phyloP scores from a whole-genome alignment of 768 basidiomycete species.

The Lactarius akahatsu region DNA sequence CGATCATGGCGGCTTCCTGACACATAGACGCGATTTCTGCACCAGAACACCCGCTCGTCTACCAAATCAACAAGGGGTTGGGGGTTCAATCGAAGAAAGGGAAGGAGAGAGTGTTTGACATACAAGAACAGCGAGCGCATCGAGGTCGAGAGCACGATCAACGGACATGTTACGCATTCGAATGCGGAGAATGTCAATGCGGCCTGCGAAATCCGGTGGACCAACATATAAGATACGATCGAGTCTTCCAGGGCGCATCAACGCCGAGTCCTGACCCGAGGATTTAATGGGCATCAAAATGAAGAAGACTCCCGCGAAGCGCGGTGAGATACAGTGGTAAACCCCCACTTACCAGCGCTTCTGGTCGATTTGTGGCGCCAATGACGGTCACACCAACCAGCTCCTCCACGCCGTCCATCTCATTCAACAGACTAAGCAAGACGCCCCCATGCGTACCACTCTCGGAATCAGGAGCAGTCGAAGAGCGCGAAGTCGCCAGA shows the following conservation, averaged over 20 bases:
- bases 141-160: constrained; percentile 63
- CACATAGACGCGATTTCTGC: constrained; percentile 91
- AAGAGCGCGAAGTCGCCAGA: constrained; percentile 72
- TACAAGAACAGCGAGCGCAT: constrained; percentile 69
- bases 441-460: constrained; percentile 78
- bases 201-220: constrained; percentile 76
- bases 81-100: constrained; percentile 8
- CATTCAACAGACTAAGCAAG: constrained; percentile 88
- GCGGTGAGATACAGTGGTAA: constrained; percentile 47
- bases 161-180: constrained; percentile 78
- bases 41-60: constrained; percentile 96
- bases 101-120: constrained; percentile 24
- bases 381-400: constrained; percentile 92
- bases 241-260: constrained; percentile 92
- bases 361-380: constrained; percentile 95
- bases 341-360: constrained; percentile 43
- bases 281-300: background rate
- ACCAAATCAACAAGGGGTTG: constrained; percentile 7
- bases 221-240: constrained; percentile 95
- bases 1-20: constrained; percentile 91
- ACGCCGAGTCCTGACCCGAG: constrained; percentile 73
- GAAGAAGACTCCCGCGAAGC: background rate
- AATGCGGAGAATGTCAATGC: constrained; percentile 85
- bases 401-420: constrained; percentile 99
- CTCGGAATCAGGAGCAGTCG: constrained; percentile 42